Base-by-base conservation (phyloP, 2,329 filamentous ascomycete genomes). In the Aspergillus sp. region DNA sequence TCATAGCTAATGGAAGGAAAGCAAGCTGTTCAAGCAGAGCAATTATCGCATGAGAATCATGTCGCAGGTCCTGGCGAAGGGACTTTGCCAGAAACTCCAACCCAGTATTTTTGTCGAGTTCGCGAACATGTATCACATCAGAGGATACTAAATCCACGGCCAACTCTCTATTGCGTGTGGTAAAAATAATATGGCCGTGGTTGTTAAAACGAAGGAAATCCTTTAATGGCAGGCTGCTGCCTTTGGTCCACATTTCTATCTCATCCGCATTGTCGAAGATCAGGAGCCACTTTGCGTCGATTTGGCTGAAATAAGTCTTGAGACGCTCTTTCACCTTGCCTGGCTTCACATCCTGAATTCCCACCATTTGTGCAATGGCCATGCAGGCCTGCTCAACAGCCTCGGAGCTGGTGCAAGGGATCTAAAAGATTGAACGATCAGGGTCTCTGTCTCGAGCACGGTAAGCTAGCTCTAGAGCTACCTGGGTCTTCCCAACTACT, bases 1-100 rank as follows among this genome's bases (percentile, higher is more conserved):
- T 52, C 21, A 72, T 71, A 1, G 66, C 68, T 21, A 70, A 46
- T 17, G 68, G 68, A 1, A 71, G 62, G 58, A 53, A 67, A 14
- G 59, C 52, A 6, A 72, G 58, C 39, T 62, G 45, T 11, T 59
- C 7, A 1, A 70, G 56, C 5, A 72, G 55, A 14, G 37, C 5
- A 17, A 31, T 37, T 5, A 43, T 23, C 1, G n/a, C n/a, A n/a
- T n/a, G n/a, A n/a, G n/a, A n/a, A n/a, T n/a, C n/a, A n/a, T n/a
- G n/a, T n/a, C n/a, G n/a, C n/a, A n/a, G n/a, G n/a, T n/a, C n/a
- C n/a, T n/a, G n/a, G n/a, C n/a, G n/a, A n/a, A 64, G 40, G 12
- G 53, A 19, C 4, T 58, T 19, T 3, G 23, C 4, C 31, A 56
- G 27, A 6, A 56, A n/a, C 5, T 56, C 24, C 31, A 3, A 4